Conservation (phyloP, 495 filamentous ascomycete species). For the Chaetomium tenue region DNA sequence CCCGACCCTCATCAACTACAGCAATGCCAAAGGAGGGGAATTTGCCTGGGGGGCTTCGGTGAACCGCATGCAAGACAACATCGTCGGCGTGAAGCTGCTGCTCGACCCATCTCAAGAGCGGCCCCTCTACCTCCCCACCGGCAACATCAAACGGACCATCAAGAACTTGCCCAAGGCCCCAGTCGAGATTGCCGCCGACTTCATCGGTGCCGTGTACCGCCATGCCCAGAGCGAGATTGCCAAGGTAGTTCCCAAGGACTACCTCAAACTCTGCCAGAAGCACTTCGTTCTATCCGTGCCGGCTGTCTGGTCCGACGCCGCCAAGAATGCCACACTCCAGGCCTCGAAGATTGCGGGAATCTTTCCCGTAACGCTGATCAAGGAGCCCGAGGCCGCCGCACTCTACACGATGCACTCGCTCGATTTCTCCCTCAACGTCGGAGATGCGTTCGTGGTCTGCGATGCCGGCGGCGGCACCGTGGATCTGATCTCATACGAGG, state of each 20-base stretch:
- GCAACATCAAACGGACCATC: slow-evolving; percentile 2
- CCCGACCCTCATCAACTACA: slow-evolving; percentile 1
- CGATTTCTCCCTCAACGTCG: neutral
- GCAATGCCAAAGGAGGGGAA: neutral
- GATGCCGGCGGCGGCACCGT: slow-evolving; percentile 1
- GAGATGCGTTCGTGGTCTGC: slow-evolving; percentile 1
- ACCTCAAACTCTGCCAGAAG: slow-evolving; percentile 3
- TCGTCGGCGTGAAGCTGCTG: slow-evolving; percentile 6
- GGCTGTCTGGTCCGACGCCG: neutral
- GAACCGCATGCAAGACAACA: slow-evolving; percentile 5
- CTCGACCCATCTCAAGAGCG: neutral
- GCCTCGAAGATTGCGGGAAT: neutral
- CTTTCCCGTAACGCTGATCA: neutral
- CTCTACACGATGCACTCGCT: slow-evolving; percentile 3
- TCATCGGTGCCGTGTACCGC: slow-evolving; percentile 1
- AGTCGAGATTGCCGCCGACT: neutral
- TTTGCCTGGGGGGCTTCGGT: slow-evolving; percentile 3
- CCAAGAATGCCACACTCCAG: neutral
- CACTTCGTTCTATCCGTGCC: slow-evolving; percentile 1
- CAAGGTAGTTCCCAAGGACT: neutral
- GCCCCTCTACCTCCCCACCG: neutral
- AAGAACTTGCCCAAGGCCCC: neutral
- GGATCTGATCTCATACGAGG: neutral
- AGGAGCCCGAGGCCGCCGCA: slow-evolving; percentile 5
- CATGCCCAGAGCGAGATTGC: neutral